Base-by-base conservation (phyloP, 176 grass and related monocot genomes). In the Avena insularis region DNA sequence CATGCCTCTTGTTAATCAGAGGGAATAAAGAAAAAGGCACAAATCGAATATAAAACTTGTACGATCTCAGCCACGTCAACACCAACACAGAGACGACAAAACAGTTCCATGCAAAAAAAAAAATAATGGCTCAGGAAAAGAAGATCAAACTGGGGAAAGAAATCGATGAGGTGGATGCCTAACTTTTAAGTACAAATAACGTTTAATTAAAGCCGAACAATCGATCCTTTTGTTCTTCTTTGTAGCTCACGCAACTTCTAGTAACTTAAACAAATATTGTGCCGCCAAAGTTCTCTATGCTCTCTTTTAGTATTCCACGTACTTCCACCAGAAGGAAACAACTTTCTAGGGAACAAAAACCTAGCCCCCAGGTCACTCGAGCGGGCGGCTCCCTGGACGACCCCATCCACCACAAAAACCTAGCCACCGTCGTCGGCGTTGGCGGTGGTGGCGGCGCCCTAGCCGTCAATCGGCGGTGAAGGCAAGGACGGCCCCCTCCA, bases 101-200 rank as follows among this genome's bases (percentile, higher is more conserved):
- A 69, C 66, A 9, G 8, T 16, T 70, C 33, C 66, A 38, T 70
- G 66, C 66, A 70, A 4, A 40, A 70, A 69, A 64, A 1, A 11
- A 6, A 21, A 12, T 1, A 8, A 20, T 20, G 8, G 16, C 38
- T 0, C 13, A 67, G 29, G 12, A 69, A 69, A 69, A 68, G 64
- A 19, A 70, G 15, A 70, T 43, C 67, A 40, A 70, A 10, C 33
- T 19, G 7, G 66, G 4, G 12, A 66, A 40, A 36, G 6, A 33
- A 69, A 69, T 69, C 66, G 8, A 69, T 69, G 66, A 17, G 35
- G 67, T 19, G 31, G 67, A 70, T 70, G 35, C 67, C 67, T 67
- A 67, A 40, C 1, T 70, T 65, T 70, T 15, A 15, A 50, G 5
- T 50, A 75, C 64, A 67, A 7, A 25, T 25, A 8, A 49, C 9